Percentiles rank a stretch among this genome's conserved stretches.
phyloP scores from a whole-genome alignment of 176 grass and related monocot species.

The Coix lacrymajobi region DNA sequence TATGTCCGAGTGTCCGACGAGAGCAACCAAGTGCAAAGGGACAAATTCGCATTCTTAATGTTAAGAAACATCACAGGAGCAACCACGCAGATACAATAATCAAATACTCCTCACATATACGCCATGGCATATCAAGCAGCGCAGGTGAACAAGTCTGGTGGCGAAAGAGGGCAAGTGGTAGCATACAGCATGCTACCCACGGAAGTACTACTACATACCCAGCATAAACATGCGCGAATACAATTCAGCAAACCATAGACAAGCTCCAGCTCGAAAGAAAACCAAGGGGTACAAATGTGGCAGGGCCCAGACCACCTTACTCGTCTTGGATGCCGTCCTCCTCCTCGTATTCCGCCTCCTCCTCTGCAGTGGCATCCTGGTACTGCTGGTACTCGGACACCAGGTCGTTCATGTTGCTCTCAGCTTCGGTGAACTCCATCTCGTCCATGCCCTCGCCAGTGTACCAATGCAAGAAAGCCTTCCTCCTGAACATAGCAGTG shows the following conservation, averaged over 20 bases:
- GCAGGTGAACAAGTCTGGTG: conserved; percentile 12
- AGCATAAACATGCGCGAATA: conserved; percentile 2
- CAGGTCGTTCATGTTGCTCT: conserved; percentile 94
- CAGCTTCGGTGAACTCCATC: conserved; percentile 87
- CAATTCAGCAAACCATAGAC: conserved; percentile 10
- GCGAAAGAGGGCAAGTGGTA: conserved; percentile 12
- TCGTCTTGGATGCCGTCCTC: conserved; percentile 48
- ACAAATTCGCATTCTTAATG: neutral
- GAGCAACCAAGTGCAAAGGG: neutral
- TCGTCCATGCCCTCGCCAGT: conserved; percentile 91
- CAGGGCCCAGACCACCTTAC: conserved; percentile 14
- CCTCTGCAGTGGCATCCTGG: conserved; percentile 76
- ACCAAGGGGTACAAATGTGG: neutral
- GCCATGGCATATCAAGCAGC: conserved; percentile 25
- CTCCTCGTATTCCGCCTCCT: conserved; percentile 73
- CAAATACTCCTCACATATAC: conserved; percentile 19
- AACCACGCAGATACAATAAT: conserved; percentile 9
- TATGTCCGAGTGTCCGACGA: neutral
- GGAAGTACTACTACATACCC: conserved; percentile 24
- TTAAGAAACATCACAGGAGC: neutral
- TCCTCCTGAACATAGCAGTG: conserved; percentile 92
- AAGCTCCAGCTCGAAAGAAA: conserved; percentile 6
- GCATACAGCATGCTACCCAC: conserved; percentile 31
- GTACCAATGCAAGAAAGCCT: conserved; percentile 98
- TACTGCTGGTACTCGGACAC: conserved; percentile 93